Conservation (phyloP, 768 basidiomycete species). For the Hypsizygus marmoreus region DNA sequence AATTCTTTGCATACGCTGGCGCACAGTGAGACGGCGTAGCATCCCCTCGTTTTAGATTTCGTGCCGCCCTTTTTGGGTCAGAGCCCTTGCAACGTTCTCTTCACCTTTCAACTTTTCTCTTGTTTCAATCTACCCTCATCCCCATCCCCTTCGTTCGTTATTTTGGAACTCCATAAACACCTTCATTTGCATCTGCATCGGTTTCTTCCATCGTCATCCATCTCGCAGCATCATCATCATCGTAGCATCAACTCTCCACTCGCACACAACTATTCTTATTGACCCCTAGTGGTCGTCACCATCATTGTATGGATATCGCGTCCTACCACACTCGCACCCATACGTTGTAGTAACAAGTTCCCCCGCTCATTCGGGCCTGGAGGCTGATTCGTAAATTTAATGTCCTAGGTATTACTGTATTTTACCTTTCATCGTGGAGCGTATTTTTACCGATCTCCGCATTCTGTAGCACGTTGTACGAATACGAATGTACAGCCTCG, state of each 20-base stretch:
- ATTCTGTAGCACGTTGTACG: slow-evolving; percentile 1
- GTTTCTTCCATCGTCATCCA: background rate
- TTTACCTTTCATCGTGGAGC: slow-evolving; percentile 1
- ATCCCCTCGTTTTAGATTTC: background rate
- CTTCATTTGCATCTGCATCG: slow-evolving; percentile 14
- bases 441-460: slow-evolving; percentile 3
- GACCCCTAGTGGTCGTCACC: background rate
- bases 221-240: slow-evolving; percentile 5
- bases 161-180: slow-evolving; percentile 8
- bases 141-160: background rate
- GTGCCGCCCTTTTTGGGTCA: background rate
- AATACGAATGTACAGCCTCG: background rate
- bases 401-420: slow-evolving; percentile 9
- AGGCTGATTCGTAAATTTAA: too few relatives aligned
- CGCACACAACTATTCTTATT: background rate
- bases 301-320: background rate
- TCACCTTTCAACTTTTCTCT: too few relatives aligned
- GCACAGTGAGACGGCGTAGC: slow-evolving; percentile 23
- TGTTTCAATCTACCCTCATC: too few relatives aligned
- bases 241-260: too few relatives aligned
- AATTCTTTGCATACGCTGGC: slow-evolving; percentile 47
- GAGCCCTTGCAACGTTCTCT: background rate
- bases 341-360: background rate
- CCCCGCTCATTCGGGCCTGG: slow-evolving; percentile 1
- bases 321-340: too few relatives aligned